These are phyloP conservation scores for Lithospermum erythrorhizon DNA, from an alignment of 257 asterid genomes.

Conservation along the genomic window DNA sequence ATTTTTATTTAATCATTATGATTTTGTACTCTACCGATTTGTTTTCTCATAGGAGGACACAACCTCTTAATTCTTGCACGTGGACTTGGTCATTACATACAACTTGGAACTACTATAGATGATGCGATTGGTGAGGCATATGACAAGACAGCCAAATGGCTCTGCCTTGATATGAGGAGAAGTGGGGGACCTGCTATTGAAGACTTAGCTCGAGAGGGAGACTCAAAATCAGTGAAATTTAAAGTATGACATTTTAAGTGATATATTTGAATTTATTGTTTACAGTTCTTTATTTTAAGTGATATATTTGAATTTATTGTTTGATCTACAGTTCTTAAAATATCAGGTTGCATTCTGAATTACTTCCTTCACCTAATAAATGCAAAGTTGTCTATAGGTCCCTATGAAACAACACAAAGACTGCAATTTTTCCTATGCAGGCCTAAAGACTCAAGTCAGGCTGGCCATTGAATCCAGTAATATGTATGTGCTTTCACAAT, in stretches of 20 bases:
- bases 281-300: constrained; percentile 7
- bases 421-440: constrained; percentile 96
- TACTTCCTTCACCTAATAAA: constrained; percentile 5
- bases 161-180: constrained; percentile 92
- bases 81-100: constrained; percentile 85
- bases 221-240: constrained; percentile 53
- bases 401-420: constrained; percentile 97
- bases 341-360: constrained; percentile 10
- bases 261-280: constrained; percentile 1
- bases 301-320: constrained; percentile 4
- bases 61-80: constrained; percentile 90
- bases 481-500: constrained; percentile 36
- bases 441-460: constrained; percentile 97
- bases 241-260: constrained; percentile 36
- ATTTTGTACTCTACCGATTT: background rate
- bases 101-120: constrained; percentile 90
- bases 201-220: constrained; percentile 89
- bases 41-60: constrained; percentile 68
- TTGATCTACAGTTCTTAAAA: constrained; percentile 1
- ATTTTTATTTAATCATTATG: background rate
- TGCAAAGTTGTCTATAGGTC: constrained; percentile 31
- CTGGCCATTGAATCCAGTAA: constrained; percentile 81
- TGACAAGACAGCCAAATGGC: constrained; percentile 98
- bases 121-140: constrained; percentile 99
- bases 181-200: constrained; percentile 99